These are phyloP conservation scores for Clarireedia sp. DNA, from an alignment of 2,329 filamentous ascomycete species.

Conservation along the genomic window DNA sequence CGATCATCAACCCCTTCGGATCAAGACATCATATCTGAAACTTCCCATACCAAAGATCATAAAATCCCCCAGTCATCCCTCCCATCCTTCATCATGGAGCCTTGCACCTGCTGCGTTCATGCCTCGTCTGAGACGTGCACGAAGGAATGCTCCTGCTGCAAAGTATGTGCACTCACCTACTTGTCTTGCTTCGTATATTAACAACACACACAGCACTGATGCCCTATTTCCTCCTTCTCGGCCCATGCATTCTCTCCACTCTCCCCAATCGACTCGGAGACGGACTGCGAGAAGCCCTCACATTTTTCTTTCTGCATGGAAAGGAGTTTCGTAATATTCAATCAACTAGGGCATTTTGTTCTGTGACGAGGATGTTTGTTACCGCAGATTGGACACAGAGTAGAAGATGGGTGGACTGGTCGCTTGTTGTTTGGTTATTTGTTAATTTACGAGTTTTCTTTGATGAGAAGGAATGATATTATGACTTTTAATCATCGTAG, in stretches of 20 bases:
- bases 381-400: background rate
- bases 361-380: background rate
- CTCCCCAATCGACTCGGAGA: too few relatives aligned
- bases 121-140: background rate
- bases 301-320: background rate
- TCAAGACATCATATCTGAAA: too few relatives aligned
- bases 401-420: background rate
- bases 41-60: too few relatives aligned
- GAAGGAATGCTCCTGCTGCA: background rate
- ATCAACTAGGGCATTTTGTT: background rate
- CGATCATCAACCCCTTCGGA: too few relatives aligned
- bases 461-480: background rate
- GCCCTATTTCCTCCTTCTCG: background rate
- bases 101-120: background rate
- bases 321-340: too few relatives aligned
- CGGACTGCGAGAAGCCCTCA: background rate
- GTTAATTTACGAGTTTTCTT: background rate
- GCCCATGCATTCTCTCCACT: background rate
- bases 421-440: background rate
- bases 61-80: too few relatives aligned
- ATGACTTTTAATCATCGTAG: background rate
- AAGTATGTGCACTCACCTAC: background rate
- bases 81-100: background rate
- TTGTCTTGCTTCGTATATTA: background rate
- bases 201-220: background rate